These are phyloP conservation scores for Athelia sp. DNA, from an alignment of 1,284 basidiomycete genomes.

Conservation along the genomic window DNA sequence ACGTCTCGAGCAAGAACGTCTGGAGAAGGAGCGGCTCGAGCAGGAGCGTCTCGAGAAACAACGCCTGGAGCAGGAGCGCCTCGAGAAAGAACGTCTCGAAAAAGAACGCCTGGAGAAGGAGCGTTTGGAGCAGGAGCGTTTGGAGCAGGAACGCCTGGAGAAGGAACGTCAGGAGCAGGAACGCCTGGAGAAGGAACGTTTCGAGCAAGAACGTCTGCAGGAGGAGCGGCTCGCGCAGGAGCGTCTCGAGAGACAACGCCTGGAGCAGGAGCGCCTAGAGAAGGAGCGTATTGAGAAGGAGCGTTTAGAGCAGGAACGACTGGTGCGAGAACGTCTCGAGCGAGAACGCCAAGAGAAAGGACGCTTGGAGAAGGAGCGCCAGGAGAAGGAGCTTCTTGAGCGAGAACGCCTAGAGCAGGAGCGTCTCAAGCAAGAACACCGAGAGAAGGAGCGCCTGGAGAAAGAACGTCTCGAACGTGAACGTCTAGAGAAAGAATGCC, in stretches of 20 bases:
- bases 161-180: constrained; percentile 17
- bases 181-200: constrained; percentile 10
- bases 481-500: constrained; percentile 14
- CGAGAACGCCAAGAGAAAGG: constrained; percentile 17
- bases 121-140: constrained; percentile 23
- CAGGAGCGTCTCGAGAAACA: constrained; percentile 28
- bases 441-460: constrained; percentile 22
- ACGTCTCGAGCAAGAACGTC: constrained; percentile 20
- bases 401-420: constrained; percentile 11
- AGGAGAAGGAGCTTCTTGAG: constrained; percentile 15
- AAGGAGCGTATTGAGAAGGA: constrained; percentile 19
- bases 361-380: constrained; percentile 14
- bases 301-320: constrained; percentile 21
- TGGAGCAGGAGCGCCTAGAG: constrained; percentile 21
- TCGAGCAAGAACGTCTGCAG: constrained; percentile 18
- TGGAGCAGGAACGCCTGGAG: constrained; percentile 19
- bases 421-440: constrained; percentile 19
- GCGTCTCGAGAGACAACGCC: constrained; percentile 22
- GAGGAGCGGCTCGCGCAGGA: constrained; percentile 21
- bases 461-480: constrained; percentile 25
- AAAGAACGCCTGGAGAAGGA: constrained; percentile 11
- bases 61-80: constrained; percentile 20
- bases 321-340: constrained; percentile 20
- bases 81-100: constrained; percentile 11
- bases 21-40: constrained; percentile 26